Percentiles rank a stretch among this genome's conserved stretches.
phyloP scores from a whole-genome alignment of 208 protist species.

The Wallacemonas collosoma region DNA sequence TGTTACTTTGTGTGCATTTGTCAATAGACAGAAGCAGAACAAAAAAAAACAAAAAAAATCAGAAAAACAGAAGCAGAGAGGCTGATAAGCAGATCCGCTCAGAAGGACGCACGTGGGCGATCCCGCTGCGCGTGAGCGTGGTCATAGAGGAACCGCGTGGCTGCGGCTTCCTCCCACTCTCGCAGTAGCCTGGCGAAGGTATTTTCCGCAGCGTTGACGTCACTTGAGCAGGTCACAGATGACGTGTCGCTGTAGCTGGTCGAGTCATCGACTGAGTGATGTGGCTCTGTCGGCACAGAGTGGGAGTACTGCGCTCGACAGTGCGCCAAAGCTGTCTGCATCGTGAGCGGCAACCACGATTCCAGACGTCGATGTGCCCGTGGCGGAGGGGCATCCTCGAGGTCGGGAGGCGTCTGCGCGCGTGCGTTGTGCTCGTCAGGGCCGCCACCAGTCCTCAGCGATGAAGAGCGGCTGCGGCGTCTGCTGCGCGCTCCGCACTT shows the following conservation, averaged over 20 bases:
- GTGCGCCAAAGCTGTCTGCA: background rate
- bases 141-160: slow-evolving; percentile 3
- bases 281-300: too few relatives aligned
- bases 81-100: background rate
- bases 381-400: background rate
- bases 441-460: too few relatives aligned
- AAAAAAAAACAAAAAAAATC: slow-evolving; percentile 21
- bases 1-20: background rate
- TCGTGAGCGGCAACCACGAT: background rate
- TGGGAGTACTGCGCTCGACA: background rate
- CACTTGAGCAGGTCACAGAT: background rate
- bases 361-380: background rate
- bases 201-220: background rate
- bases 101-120: background rate
- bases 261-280: too few relatives aligned
- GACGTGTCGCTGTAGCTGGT: background rate
- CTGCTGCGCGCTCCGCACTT: too few relatives aligned
- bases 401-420: too few relatives aligned
- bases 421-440: too few relatives aligned
- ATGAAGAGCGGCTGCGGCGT: too few relatives aligned
- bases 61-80: slow-evolving; percentile 19
- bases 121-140: background rate
- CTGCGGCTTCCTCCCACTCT: background rate
- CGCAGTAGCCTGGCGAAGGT: background rate
- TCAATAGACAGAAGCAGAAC: slow-evolving; percentile 8